A percentile compares a stretch with the other conserved stretches of the same genome.
These are phyloP conservation scores for Eucommia ulmoides DNA, from an alignment of 257 asterid genomes.

Conservation along the genomic window DNA sequence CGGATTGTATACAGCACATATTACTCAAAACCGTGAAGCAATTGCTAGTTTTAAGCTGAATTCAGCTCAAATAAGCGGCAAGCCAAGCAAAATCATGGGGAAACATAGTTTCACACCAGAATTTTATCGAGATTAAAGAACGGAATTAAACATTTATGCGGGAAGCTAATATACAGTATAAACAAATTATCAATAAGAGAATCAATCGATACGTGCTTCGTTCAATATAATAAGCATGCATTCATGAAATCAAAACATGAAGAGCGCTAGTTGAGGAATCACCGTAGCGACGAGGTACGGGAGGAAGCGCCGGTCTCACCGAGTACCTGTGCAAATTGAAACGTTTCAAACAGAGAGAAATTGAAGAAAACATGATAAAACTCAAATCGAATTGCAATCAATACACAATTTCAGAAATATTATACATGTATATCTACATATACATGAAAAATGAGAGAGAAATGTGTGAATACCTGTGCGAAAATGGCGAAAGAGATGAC, in stretches of 20 bases:
- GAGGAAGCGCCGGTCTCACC: slow-evolving; percentile 25
- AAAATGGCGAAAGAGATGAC: slow-evolving; percentile 13
- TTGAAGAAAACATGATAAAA: neutral
- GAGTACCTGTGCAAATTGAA: slow-evolving; percentile 24
- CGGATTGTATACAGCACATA: too few species aligned
- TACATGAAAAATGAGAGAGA: neutral
- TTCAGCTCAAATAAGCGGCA: neutral
- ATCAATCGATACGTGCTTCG: too few species aligned
- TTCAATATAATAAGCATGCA: neutral
- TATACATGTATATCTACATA: neutral
- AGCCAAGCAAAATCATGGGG: neutral
- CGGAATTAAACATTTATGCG: too few species aligned
- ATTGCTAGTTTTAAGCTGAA: neutral
- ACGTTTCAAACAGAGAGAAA: neutral
- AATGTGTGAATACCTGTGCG: slow-evolving; percentile 23
- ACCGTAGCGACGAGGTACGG: slow-evolving; percentile 37
- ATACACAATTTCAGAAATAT: neutral
- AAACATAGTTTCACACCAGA: neutral
- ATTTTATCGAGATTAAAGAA: neutral
- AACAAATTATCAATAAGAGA: too few species aligned
- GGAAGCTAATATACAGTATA: too few species aligned
- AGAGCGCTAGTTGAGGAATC: slow-evolving; percentile 38
- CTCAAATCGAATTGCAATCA: neutral
- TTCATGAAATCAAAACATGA: slow-evolving; percentile 1
- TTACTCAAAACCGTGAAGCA: neutral